Evolutionary conservation across 441 rosid species (phyloP).

Genomic region (Euphorbia schlechtendalii): DNA sequence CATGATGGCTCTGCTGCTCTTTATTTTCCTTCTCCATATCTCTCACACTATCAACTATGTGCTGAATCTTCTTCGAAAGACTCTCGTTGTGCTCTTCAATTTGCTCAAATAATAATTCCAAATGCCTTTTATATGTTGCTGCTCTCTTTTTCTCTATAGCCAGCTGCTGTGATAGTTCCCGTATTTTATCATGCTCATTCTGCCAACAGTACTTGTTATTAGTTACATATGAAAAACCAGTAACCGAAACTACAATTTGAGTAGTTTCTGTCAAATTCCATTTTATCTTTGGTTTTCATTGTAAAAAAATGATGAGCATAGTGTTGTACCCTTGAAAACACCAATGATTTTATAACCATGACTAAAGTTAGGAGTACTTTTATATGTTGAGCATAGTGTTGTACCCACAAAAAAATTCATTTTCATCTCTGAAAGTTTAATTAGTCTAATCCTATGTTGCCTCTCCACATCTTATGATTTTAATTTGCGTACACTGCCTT

Average conservation of each 20-base stretch:
- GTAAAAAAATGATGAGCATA: too few relatives aligned
- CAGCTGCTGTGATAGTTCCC: slow-evolving; percentile 88
- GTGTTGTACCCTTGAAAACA: too few relatives aligned
- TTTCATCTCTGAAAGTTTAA: too few relatives aligned
- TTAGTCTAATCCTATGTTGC: too few relatives aligned
- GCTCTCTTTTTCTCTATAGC: slow-evolving; percentile 83
- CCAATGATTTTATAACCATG: too few relatives aligned
- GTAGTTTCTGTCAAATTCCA: background rate
- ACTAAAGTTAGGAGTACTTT: too few relatives aligned
- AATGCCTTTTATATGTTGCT: slow-evolving; percentile 79
- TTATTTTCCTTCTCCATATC: slow-evolving; percentile 62
- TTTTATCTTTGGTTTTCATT: too few relatives aligned
- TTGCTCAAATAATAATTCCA: slow-evolving; percentile 81
- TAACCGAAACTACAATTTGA: background rate
- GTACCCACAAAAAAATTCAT: too few relatives aligned
- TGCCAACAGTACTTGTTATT: slow-evolving; percentile 20
- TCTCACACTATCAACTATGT: slow-evolving; percentile 67
- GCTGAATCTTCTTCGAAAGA: slow-evolving; percentile 74
- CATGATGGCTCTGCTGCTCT: slow-evolving; percentile 38
- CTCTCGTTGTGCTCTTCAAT: slow-evolving; percentile 81
- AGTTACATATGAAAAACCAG: background rate
- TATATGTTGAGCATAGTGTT: too few relatives aligned
- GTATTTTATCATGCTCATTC: slow-evolving; percentile 85
- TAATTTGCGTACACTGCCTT: too few relatives aligned
- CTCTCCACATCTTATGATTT: too few relatives aligned